phyloP scores from a whole-genome alignment of 192 early-diverging fungal species.

The Backusella mclennaniae region DNA sequence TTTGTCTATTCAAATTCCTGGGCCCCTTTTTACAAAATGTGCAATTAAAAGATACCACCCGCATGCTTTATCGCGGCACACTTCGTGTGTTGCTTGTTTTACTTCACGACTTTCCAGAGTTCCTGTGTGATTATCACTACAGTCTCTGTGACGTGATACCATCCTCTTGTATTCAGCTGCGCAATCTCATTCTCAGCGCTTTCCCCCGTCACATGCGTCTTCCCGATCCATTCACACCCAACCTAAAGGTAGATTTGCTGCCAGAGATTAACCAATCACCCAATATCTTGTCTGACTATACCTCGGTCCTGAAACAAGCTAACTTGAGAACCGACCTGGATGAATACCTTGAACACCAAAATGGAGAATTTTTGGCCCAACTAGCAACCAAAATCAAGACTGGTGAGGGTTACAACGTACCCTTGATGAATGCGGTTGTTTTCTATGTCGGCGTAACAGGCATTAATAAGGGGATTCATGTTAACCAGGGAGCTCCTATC shows the following conservation, averaged over 20 bases:
- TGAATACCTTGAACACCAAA: slow-evolving; percentile 55
- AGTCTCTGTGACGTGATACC: slow-evolving; percentile 93
- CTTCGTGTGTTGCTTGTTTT: slow-evolving; percentile 89
- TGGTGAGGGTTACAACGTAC: slow-evolving; percentile 67
- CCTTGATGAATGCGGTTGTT: slow-evolving; percentile 85
- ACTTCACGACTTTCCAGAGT: slow-evolving; percentile 97
- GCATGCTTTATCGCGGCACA: slow-evolving; percentile 86
- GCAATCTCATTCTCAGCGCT: slow-evolving; percentile 95
- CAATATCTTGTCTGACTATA: slow-evolving; percentile 84
- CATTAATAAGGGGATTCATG: slow-evolving; percentile 52
- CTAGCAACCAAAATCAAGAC: slow-evolving; percentile 27
- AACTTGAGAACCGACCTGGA: slow-evolving; percentile 77
- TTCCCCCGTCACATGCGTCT: slow-evolving; percentile 93
- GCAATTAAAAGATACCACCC: slow-evolving; percentile 71
- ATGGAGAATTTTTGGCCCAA: slow-evolving; percentile 41
- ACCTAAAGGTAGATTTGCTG: slow-evolving; percentile 88
- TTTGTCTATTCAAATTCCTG: slow-evolving; percentile 84
- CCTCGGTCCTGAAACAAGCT: slow-evolving; percentile 52
- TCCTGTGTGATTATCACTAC: slow-evolving; percentile 90
- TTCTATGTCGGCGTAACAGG: slow-evolving; percentile 85
- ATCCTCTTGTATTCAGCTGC: slow-evolving; percentile 85
- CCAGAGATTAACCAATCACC: slow-evolving; percentile 89
- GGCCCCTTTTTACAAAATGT: slow-evolving; percentile 75
- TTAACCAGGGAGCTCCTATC: slow-evolving; percentile 68
- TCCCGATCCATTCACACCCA: slow-evolving; percentile 96